phyloP scores from a whole-genome alignment of 2,329 filamentous ascomycete species.

The Pseudogymnoascus pannorum region DNA sequence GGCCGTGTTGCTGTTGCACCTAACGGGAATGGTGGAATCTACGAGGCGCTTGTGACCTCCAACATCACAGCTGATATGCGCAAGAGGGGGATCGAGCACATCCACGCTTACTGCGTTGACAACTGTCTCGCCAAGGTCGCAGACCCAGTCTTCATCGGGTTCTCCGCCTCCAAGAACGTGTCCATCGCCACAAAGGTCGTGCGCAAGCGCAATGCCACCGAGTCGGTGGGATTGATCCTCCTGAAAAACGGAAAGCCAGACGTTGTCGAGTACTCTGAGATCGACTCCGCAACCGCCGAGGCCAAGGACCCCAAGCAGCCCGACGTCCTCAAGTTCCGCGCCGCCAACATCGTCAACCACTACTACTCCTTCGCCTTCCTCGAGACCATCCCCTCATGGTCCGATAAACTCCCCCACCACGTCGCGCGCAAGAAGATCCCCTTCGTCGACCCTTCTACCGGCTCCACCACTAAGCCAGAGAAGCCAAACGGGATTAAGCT shows the following conservation, averaged over 20 bases:
- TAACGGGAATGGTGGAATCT: constrained; percentile 95
- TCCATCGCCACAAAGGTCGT: constrained; percentile 99
- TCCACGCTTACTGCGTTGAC: constrained; percentile 97
- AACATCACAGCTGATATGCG: constrained; percentile 82
- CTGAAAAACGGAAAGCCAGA: constrained; percentile 94
- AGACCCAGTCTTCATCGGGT: constrained; percentile 91
- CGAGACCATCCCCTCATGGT: constrained; percentile 81
- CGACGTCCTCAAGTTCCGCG: constrained; percentile 85
- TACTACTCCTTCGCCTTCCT: constrained; percentile 97
- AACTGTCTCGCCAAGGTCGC: constrained; percentile 99
- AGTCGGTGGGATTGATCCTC: constrained; percentile 90
- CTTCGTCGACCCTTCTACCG: constrained; percentile 65
- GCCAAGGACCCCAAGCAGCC: constrained; percentile 76
- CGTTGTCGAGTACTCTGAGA: constrained; percentile 98
- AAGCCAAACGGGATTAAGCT: constrained; percentile 98
- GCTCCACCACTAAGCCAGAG: constrained; percentile 78
- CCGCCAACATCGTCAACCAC: constrained; percentile 99
- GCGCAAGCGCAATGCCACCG: constrained; percentile 91
- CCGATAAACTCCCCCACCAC: constrained; percentile 83
- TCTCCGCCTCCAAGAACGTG: constrained; percentile 78
- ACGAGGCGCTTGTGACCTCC: constrained; percentile 77
- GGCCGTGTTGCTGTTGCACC: constrained; percentile 85
- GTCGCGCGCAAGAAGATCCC: constrained; percentile 98
- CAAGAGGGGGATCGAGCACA: constrained; percentile 82
- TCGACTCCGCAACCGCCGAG: constrained; percentile 80